phyloP scores from a whole-genome alignment of 331 rosid genomes.

The Quercus lobata region DNA sequence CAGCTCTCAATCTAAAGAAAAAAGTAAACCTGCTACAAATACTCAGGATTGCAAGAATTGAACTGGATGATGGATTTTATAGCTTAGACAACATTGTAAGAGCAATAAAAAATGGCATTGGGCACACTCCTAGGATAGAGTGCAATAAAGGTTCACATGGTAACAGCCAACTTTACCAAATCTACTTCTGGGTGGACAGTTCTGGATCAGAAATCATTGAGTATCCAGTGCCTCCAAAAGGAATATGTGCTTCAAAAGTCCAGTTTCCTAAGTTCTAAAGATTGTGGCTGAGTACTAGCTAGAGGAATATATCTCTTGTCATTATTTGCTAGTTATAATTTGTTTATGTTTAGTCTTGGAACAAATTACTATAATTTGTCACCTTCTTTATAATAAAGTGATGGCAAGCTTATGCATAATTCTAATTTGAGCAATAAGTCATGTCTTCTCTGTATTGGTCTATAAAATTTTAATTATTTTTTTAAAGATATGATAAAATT shows the following conservation, averaged over 20 bases:
- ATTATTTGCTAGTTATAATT: neutral
- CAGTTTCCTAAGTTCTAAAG: slow-evolving; percentile 58
- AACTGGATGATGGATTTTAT: slow-evolving; percentile 52
- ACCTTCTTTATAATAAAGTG: too few species aligned
- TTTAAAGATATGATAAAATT: too few species aligned
- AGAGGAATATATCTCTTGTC: neutral
- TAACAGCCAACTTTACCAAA: slow-evolving; percentile 55
- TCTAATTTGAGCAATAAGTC: too few species aligned
- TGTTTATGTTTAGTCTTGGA: neutral
- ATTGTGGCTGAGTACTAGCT: neutral
- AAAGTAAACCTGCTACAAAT: slow-evolving; percentile 45
- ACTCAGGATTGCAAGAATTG: slow-evolving; percentile 55
- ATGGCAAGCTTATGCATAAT: too few species aligned
- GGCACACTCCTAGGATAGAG: slow-evolving; percentile 47
- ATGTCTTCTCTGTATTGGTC: too few species aligned
- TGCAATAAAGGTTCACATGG: slow-evolving; percentile 47
- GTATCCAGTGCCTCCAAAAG: slow-evolving; percentile 28
- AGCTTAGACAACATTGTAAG: slow-evolving; percentile 27
- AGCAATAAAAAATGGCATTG: slow-evolving; percentile 45
- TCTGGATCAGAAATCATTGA: slow-evolving; percentile 43
- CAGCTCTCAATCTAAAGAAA: slow-evolving; percentile 53
- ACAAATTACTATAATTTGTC: neutral
- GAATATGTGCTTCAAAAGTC: slow-evolving; percentile 14
- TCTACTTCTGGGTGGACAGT: slow-evolving; percentile 58
- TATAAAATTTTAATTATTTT: too few species aligned